A percentile compares a stretch with the other conserved stretches of the same genome.
Conservation (phyloP, 2,329 filamentous ascomycete species). For the Neophaeococcomyces aloes region DNA sequence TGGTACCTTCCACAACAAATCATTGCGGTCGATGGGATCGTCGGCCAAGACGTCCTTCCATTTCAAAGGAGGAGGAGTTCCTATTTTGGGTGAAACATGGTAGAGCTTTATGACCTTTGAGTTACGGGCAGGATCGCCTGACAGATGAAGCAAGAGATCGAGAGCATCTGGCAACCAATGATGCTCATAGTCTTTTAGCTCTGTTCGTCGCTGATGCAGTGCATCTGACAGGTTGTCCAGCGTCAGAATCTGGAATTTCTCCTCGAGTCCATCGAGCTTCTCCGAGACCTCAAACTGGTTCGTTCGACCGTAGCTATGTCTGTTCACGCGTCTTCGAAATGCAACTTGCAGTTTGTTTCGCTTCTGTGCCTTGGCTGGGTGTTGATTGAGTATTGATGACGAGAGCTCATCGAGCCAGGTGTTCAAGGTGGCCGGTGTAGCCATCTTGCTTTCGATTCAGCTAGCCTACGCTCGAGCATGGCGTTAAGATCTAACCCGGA, state of each 20-base stretch:
- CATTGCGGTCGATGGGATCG: constrained; percentile 59
- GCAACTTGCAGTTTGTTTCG: constrained; percentile 13
- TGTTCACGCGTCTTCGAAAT: constrained; percentile 25
- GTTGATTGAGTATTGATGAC: constrained; percentile 11
- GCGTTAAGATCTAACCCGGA: no score
- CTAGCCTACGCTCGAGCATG: no score
- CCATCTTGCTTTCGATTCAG: constrained; percentile 16
- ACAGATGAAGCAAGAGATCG: constrained; percentile 67
- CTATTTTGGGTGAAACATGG: constrained; percentile 38
- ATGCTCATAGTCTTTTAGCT: constrained; percentile 44
- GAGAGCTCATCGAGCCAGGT: constrained; percentile 18
- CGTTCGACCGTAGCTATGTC: constrained; percentile 48
- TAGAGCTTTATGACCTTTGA: constrained; percentile 56
- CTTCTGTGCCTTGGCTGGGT: constrained; percentile 1
- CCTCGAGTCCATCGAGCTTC: constrained; percentile 61
- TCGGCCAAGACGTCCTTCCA: constrained; percentile 73
- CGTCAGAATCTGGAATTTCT: constrained; percentile 73
- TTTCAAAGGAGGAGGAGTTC: constrained; percentile 44
- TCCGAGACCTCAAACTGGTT: constrained; percentile 65
- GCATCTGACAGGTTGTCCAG: constrained; percentile 70
- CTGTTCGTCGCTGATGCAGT: constrained; percentile 47
- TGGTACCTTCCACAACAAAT: constrained; percentile 59
- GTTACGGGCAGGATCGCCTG: constrained; percentile 65
- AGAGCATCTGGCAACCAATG: constrained; percentile 72
- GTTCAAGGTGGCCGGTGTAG: constrained; percentile 21